Evolutionary conservation across 306 rosid species (phyloP).

Genomic region (Quercus robur): DNA sequence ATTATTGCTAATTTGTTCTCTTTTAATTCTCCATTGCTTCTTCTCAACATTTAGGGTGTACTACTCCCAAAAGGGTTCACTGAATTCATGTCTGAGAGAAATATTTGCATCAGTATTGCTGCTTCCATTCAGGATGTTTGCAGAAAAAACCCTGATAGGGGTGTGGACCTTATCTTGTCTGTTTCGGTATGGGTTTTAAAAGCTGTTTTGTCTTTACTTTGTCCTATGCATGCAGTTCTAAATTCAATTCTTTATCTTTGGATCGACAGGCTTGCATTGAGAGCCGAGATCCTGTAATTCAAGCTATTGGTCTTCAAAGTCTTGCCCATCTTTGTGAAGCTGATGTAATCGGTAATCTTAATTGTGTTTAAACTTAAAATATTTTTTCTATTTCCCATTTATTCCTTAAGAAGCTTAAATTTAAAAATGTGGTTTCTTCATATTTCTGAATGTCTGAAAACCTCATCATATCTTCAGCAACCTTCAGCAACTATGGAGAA

Average conservation of each 20-base stretch:
- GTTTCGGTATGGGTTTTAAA: constrained; percentile 64
- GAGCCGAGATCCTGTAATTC: constrained; percentile 63
- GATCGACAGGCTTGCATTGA: constrained; percentile 79
- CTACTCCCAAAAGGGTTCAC: constrained; percentile 64
- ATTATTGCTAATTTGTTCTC: constrained; percentile 7
- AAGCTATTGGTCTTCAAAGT: constrained; percentile 91
- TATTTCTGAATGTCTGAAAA: background rate
- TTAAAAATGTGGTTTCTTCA: background rate
- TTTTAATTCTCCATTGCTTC: constrained; percentile 17
- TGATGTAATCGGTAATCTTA: constrained; percentile 76
- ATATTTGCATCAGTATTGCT: constrained; percentile 73
- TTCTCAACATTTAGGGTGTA: constrained; percentile 48
- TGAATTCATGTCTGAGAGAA: constrained; percentile 62
- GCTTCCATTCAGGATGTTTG: constrained; percentile 93
- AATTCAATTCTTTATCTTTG: constrained; percentile 24
- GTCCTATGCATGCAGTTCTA: constrained; percentile 24
- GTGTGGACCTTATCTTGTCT: constrained; percentile 89
- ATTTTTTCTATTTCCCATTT: background rate
- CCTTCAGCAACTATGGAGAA: background rate
- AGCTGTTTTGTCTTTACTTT: constrained; percentile 22
- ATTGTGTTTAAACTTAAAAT: constrained; percentile 19
- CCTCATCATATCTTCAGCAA: background rate
- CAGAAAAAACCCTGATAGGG: constrained; percentile 87
- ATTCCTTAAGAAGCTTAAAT: background rate
- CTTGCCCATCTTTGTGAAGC: constrained; percentile 95